phyloP scores from a whole-genome alignment of 1,139 yeast species.

The Suhomyces panamericanus region DNA sequence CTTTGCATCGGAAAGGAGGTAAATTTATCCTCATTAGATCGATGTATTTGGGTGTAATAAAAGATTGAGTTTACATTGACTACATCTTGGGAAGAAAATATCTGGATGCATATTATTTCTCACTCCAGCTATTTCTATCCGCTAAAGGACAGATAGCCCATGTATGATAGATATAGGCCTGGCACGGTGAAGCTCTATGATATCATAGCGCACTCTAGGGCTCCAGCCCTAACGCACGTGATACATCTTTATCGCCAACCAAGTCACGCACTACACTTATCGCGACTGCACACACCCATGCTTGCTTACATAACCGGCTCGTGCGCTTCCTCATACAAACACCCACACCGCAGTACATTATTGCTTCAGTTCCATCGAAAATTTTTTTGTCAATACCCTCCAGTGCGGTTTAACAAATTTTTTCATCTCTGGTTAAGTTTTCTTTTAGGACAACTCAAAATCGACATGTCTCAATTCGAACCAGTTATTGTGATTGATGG shows the following conservation, averaged over 20 bases:
- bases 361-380: constrained; percentile 10
- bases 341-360: constrained; percentile 10
- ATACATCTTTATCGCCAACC: background rate
- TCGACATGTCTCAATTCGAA: constrained; percentile 81
- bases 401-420: constrained; percentile 12
- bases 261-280: constrained; percentile 4
- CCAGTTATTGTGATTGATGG: constrained; percentile 98
- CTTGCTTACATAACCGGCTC: constrained; percentile 3
- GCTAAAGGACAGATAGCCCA: background rate
- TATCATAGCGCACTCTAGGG: constrained; percentile 12
- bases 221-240: constrained; percentile 13
- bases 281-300: constrained; percentile 3
- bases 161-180: too few species aligned
- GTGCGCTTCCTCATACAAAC: constrained; percentile 3
- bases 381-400: constrained; percentile 11
- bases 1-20: too few species aligned
- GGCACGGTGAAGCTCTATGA: too few species aligned
- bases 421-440: constrained; percentile 13
- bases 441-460: constrained; percentile 13
- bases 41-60: too few species aligned
- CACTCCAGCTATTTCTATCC: background rate
- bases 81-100: too few species aligned
- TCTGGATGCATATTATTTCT: too few species aligned
- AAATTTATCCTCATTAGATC: too few species aligned
- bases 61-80: too few species aligned